Percentiles rank a stretch among this genome's conserved stretches.
Evolutionary conservation across 331 rosid genomes (phyloP).

Genomic region (Stylosanthes scabra): DNA sequence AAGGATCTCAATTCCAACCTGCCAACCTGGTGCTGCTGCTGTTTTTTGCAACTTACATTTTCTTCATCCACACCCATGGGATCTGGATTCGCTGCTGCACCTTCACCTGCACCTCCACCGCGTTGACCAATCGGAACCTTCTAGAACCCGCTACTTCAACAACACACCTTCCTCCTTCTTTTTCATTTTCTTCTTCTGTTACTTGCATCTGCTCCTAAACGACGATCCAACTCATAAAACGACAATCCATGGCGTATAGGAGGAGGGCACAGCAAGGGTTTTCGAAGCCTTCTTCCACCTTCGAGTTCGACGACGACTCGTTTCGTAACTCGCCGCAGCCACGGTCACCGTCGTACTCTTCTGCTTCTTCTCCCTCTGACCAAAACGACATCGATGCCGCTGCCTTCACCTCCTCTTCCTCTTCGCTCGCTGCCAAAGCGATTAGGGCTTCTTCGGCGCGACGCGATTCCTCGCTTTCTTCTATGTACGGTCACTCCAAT

Average conservation of each 20-base stretch:
- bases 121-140: background rate
- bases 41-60: background rate
- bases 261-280: conserved; percentile 70
- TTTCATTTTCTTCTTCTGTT: background rate
- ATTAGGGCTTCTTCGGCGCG: conserved; percentile 94
- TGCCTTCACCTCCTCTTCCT: conserved; percentile 48
- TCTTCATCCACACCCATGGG: background rate
- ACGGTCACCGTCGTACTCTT: conserved; percentile 30
- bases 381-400: conserved; percentile 38
- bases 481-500: conserved; percentile 73
- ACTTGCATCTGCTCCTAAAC: background rate
- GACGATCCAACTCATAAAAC: background rate
- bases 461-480: conserved; percentile 88
- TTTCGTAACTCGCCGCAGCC: conserved; percentile 44
- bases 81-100: background rate
- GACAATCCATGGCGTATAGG: conserved; percentile 65
- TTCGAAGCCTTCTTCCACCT: conserved; percentile 41
- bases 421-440: conserved; percentile 95
- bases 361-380: conserved; percentile 38
- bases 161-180: background rate
- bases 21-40: background rate
- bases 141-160: background rate
- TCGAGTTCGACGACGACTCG: conserved; percentile 46
- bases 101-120: background rate
- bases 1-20: background rate